phyloP scores from a whole-genome alignment of 768 basidiomycete species.

The Termitomyces sp. region DNA sequence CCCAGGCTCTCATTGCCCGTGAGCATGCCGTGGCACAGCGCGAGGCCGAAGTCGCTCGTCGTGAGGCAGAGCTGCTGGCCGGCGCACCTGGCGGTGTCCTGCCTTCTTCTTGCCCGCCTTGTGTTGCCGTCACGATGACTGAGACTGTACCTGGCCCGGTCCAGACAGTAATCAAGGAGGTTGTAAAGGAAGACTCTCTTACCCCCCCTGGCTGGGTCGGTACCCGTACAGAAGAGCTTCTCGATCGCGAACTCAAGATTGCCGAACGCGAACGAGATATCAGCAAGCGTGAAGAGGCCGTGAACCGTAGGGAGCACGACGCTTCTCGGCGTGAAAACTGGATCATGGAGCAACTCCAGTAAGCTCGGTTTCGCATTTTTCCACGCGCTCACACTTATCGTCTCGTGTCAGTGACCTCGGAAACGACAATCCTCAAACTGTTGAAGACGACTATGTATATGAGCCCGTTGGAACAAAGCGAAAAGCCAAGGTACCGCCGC shows the following conservation, averaged over 20 bases:
- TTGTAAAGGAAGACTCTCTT: slow-evolving; percentile 78
- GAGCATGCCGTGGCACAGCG: slow-evolving; percentile 78
- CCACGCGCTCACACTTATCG: slow-evolving; percentile 1
- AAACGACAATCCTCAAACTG: slow-evolving; percentile 58
- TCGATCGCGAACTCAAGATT: slow-evolving; percentile 83
- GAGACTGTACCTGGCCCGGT: slow-evolving; percentile 55
- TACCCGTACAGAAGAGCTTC: slow-evolving; percentile 72
- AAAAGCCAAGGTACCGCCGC: slow-evolving; percentile 89
- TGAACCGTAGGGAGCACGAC: slow-evolving; percentile 85
- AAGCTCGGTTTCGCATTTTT: slow-evolving; percentile 21
- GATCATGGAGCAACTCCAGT: slow-evolving; percentile 95
- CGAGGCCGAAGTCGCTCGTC: slow-evolving; percentile 85
- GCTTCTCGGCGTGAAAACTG: slow-evolving; percentile 83
- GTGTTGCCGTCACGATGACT: slow-evolving; percentile 48
- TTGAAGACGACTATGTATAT: slow-evolving; percentile 82
- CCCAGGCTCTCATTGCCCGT: slow-evolving; percentile 74
- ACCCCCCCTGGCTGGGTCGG: slow-evolving; percentile 81
- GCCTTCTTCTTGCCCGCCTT: slow-evolving; percentile 59
- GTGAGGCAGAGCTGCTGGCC: slow-evolving; percentile 81
- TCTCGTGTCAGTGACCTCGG: slow-evolving; percentile 54
- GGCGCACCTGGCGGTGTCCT: slow-evolving; percentile 83
- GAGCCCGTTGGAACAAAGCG: slow-evolving; percentile 66
- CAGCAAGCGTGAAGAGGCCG: slow-evolving; percentile 78
- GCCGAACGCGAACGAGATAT: slow-evolving; percentile 86
- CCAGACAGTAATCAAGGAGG: slow-evolving; percentile 85